Evolutionary conservation across 2,329 filamentous ascomycete species (phyloP).

Genomic region (Sporothrix dimorphospora): DNA sequence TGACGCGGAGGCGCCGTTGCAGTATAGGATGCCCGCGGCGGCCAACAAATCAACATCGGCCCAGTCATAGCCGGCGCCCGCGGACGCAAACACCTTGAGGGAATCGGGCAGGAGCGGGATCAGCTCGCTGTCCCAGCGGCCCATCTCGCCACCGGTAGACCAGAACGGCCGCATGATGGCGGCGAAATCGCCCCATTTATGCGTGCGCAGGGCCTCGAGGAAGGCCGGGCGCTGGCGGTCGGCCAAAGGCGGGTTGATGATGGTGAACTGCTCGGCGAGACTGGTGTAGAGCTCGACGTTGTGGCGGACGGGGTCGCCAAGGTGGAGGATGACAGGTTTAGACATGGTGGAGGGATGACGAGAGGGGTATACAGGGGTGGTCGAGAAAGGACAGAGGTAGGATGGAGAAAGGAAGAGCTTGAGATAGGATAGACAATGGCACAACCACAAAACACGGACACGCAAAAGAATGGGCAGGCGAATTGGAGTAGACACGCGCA

Average conservation of each 20-base stretch:
- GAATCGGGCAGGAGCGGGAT: constrained; percentile 54
- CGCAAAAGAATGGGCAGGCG: neutral
- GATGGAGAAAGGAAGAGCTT: neutral
- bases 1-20: constrained; percentile 71
- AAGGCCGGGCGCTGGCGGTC: constrained; percentile 58
- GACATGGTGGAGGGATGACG: constrained; percentile 3
- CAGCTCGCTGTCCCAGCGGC: constrained; percentile 36
- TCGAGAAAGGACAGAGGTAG: neutral
- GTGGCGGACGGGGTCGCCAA: constrained; percentile 66
- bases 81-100: constrained; percentile 66
- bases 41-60: constrained; percentile 65
- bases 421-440: neutral
- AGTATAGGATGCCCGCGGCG: constrained; percentile 66
- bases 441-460: too few relatives aligned
- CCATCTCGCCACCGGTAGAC: constrained; percentile 36
- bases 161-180: constrained; percentile 43
- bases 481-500: neutral
- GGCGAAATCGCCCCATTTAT: constrained; percentile 59
- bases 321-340: constrained; percentile 62
- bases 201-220: constrained; percentile 53
- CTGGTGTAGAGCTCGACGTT: constrained; percentile 51
- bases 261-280: constrained; percentile 50
- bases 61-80: constrained; percentile 70
- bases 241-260: constrained; percentile 48
- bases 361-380: too few relatives aligned